Evolutionary conservation across 352 stramenopile species (phyloP).

Genomic region (Globisporangium iwayamae): DNA sequence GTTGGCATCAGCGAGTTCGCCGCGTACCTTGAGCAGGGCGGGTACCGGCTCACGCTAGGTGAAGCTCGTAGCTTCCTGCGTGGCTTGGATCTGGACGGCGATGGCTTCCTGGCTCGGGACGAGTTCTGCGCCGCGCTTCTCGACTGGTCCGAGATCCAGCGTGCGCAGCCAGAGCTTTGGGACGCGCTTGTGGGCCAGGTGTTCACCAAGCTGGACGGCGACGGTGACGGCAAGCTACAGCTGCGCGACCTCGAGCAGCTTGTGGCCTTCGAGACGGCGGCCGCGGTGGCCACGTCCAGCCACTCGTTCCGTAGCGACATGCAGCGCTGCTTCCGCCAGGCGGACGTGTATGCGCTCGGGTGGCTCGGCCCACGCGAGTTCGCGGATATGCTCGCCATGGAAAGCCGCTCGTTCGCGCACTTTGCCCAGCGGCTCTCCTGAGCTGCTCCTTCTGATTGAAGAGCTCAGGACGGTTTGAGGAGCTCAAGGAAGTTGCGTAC

Average conservation of each 20-base stretch:
- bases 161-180: conserved; percentile 30
- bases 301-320: conserved; percentile 67
- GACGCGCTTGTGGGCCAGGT: conserved; percentile 28
- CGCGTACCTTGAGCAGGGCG: conserved; percentile 40
- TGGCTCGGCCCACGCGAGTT: conserved; percentile 46
- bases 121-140: conserved; percentile 70
- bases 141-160: conserved; percentile 64
- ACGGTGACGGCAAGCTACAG: conserved; percentile 46
- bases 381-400: conserved; percentile 43
- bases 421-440: conserved; percentile 36
- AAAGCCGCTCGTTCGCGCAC: conserved; percentile 40
- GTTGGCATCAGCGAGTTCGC: conserved; percentile 59
- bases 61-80: conserved; percentile 60
- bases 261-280: conserved; percentile 28
- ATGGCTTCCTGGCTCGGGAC: conserved; percentile 50
- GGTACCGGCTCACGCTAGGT: conserved; percentile 57
- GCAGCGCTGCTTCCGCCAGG: conserved; percentile 52
- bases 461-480: no score
- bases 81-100: conserved; percentile 57
- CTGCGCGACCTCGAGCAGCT: conserved; percentile 45
- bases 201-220: conserved; percentile 46
- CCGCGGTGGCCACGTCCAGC: conserved; percentile 11
- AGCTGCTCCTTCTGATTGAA: no score
- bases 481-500: no score
- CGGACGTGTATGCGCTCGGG: conserved; percentile 34